Base-by-base conservation (phyloP, 2,329 filamentous ascomycete species). In the Fusarium palustre region DNA sequence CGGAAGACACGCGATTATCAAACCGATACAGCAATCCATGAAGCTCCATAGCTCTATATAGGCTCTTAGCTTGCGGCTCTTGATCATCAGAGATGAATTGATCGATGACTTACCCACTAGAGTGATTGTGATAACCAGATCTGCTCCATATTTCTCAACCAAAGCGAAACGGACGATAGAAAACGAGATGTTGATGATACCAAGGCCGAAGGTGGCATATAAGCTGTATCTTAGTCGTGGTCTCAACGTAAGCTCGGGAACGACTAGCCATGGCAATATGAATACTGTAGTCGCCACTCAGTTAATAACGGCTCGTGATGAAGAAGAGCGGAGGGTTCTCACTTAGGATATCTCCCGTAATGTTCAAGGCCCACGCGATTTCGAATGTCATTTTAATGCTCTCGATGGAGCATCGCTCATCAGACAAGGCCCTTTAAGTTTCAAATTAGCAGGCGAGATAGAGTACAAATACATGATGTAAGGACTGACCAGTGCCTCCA, bases 241-340 rank as follows among this genome's bases (percentile, higher is more conserved):
- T 10, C 34, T 46, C 4, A 70, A n/a, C 7, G 56, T 59, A 1
- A 69, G 43, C 13, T 54, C 62, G 1, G 54, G 50, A 3, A 69
- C 25, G 2, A 70, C 59, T 13, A 69, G 46, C 66, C 67, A 69
- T 4, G 67, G 67, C 2, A 70, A 30, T 16, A 52, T 22, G 13
- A 66, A 70, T 2, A 69, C 67, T 69, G 16, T 2, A 7, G 1
- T 16, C 0, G 3, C 13, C 7, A 3, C 3, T 3, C 6, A 10
- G 15, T 53, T 5, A 52, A 10, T 4, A 12, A 2, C 3, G 3
- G 15, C 8, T 5, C 7, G 6, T 12, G 13, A 4, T 1, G 4
- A 6, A 2, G 4, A 25, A 7, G 34, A 3, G 3, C 9, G 1
- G 0, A 1, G 5, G 2, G 1, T 7, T 30, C 46, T 20, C 28